Evolutionary conservation across 1,284 basidiomycete genomes (phyloP).

Genomic region (Cryptococcus depauperatus): DNA sequence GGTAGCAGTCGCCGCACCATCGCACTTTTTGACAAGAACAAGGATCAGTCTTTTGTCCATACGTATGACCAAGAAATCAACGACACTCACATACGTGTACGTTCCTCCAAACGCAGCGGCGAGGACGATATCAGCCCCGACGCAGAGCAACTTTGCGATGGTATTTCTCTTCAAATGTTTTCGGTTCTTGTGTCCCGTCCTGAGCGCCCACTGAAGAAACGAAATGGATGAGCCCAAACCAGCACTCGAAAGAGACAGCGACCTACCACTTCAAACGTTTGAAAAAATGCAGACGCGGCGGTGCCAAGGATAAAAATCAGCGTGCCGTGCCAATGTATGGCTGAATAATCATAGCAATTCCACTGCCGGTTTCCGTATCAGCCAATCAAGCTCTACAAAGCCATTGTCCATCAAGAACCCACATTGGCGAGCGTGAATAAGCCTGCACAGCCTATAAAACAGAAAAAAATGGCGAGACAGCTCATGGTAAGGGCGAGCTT

Average conservation of each 20-base stretch:
- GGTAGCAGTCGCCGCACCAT: constrained; percentile 17
- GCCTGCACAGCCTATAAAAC: constrained; percentile 43
- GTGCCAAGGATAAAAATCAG: constrained; percentile 48
- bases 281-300: constrained; percentile 48
- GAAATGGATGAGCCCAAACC: neutral
- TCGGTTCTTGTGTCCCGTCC: constrained; percentile 45
- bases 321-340: constrained; percentile 49
- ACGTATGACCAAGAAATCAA: neutral
- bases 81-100: constrained; percentile 37
- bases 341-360: constrained; percentile 45
- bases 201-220: constrained; percentile 32
- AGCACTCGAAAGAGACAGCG: constrained; percentile 17
- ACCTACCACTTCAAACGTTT: constrained; percentile 47
- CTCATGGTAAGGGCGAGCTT: constrained; percentile 22
- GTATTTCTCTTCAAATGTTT: constrained; percentile 46
- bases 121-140: constrained; percentile 41
- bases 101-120: constrained; percentile 47
- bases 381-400: no score
- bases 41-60: no score
- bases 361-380: no score
- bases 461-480: constrained; percentile 46
- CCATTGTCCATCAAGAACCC: constrained; percentile 15
- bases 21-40: no score
- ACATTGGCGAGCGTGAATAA: constrained; percentile 46
- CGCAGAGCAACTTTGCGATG: constrained; percentile 46